A percentile compares a stretch with the other conserved stretches of the same genome.
These are phyloP conservation scores for Botrytis squamosa DNA, from an alignment of 2,329 filamentous ascomycete species.

Conservation along the genomic window DNA sequence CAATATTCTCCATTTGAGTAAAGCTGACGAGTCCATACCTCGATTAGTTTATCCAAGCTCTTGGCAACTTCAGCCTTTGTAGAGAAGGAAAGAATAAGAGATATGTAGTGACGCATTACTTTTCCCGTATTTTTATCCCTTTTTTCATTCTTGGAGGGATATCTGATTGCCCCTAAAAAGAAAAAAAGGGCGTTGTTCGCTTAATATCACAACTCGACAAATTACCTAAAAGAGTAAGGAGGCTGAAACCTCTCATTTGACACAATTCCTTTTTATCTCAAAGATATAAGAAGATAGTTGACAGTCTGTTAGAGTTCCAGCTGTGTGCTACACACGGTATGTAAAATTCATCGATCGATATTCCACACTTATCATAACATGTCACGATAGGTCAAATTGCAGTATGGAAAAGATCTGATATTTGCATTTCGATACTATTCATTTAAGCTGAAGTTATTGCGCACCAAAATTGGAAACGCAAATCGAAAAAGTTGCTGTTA, in stretches of 20 bases:
- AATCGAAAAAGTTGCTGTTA: background rate
- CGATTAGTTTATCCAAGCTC: background rate
- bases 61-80: slow-evolving; percentile 6
- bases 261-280: background rate
- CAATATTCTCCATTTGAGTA: background rate
- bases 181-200: background rate
- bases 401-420: background rate
- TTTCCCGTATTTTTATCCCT: background rate
- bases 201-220: background rate
- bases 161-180: background rate
- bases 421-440: background rate
- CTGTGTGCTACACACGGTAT: background rate
- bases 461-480: background rate
- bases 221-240: background rate
- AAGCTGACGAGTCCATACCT: background rate
- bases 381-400: background rate
- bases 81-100: background rate
- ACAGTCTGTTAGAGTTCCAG: background rate
- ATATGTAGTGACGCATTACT: background rate
- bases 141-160: background rate
- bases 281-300: background rate
- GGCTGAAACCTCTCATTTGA: slow-evolving; percentile 7
- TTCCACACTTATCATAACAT: background rate
- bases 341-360: too few relatives aligned
- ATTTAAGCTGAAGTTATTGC: background rate